Percentiles rank a stretch among this genome's conserved stretches.
phyloP scores from a whole-genome alignment of 768 basidiomycete genomes.

The Boletus rufocinnamomeus region DNA sequence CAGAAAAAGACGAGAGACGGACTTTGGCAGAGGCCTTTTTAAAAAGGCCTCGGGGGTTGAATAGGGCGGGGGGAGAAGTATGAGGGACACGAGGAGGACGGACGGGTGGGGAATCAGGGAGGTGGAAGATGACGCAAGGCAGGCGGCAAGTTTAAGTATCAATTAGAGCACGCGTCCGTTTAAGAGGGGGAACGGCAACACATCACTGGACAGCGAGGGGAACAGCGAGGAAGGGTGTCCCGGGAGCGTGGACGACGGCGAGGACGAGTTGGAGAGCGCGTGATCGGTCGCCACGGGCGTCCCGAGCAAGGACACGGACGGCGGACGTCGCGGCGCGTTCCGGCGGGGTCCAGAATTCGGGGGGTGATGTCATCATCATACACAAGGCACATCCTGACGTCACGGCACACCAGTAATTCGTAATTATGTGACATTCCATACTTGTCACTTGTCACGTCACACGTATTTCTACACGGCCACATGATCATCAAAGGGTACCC shows the following conservation, averaged over 20 bases:
- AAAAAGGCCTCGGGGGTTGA: slow-evolving; percentile 24
- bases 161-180: slow-evolving; percentile 22
- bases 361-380: slow-evolving; percentile 37
- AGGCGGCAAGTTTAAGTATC: slow-evolving; percentile 10
- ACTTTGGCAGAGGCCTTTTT: slow-evolving; percentile 26
- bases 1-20: slow-evolving; percentile 14
- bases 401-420: slow-evolving; percentile 4
- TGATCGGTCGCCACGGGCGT: slow-evolving; percentile 25
- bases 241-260: slow-evolving; percentile 28
- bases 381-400: slow-evolving; percentile 32
- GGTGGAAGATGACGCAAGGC: slow-evolving; percentile 29
- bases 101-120: slow-evolving; percentile 23
- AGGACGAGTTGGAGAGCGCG: slow-evolving; percentile 4
- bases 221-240: slow-evolving; percentile 14
- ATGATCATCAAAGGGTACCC: slow-evolving; percentile 37
- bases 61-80: slow-evolving; percentile 31
- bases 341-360: slow-evolving; percentile 30
- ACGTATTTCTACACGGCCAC: slow-evolving; percentile 21
- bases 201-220: slow-evolving; percentile 19
- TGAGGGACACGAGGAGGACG: slow-evolving; percentile 33
- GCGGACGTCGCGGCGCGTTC: slow-evolving; percentile 29
- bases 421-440: neutral
- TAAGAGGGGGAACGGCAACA: neutral
- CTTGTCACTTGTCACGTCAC: neutral
- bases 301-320: slow-evolving; percentile 14